Conservation (phyloP, 129 eudicot genomes). For the Chrysanthemum makinoi region DNA sequence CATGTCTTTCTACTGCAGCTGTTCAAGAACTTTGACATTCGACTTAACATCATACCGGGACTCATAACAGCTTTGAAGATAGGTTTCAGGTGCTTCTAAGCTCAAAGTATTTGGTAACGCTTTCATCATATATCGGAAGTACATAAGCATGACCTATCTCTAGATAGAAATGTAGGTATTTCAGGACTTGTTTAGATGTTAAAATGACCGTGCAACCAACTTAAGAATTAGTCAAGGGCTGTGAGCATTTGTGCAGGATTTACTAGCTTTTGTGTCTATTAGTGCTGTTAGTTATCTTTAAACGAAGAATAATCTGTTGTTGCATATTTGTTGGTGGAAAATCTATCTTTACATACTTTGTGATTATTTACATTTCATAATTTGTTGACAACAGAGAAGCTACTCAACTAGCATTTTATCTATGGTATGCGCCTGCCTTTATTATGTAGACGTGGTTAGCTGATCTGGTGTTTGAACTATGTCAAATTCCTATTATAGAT, state of each 20-base stretch:
- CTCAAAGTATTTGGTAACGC: slow-evolving; percentile 1
- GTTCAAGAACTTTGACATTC: slow-evolving; percentile 90
- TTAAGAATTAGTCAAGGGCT: slow-evolving; percentile 16
- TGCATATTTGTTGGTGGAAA: neutral
- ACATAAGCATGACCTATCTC: slow-evolving; percentile 21
- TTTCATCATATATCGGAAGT: slow-evolving; percentile 9
- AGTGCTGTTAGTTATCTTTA: slow-evolving; percentile 7
- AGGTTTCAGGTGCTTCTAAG: slow-evolving; percentile 13
- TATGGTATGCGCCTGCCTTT: no score
- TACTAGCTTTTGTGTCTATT: slow-evolving; percentile 17
- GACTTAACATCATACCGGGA: slow-evolving; percentile 80
- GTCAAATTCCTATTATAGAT: no score
- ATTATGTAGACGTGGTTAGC: no score
- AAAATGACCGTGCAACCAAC: neutral
- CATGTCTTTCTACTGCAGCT: slow-evolving; percentile 42
- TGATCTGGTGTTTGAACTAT: no score
- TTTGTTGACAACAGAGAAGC: no score
- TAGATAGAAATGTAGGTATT: slow-evolving; percentile 25
- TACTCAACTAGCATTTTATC: no score
- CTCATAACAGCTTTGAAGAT: slow-evolving; percentile 30
- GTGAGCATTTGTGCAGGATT: slow-evolving; percentile 14
- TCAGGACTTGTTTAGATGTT: slow-evolving; percentile 17
- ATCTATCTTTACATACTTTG: neutral
- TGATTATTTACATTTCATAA: neutral
- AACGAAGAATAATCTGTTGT: neutral